A percentile compares a stretch with the other conserved stretches of the same genome.
These are phyloP conservation scores for Marsdenia floribunda DNA, from an alignment of 257 asterid genomes.

Conservation along the genomic window DNA sequence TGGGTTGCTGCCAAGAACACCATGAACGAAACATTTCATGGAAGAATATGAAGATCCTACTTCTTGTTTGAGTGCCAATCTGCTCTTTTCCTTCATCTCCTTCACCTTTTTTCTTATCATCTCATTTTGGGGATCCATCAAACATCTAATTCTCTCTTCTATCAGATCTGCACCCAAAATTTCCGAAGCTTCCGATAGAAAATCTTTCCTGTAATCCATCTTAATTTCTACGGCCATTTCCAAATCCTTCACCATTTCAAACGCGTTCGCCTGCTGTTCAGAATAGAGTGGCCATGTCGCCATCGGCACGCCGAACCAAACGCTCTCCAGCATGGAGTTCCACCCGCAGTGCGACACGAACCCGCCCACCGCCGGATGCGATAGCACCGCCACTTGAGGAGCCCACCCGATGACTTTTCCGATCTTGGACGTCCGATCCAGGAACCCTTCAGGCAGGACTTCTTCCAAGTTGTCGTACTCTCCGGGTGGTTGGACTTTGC, in stretches of 20 bases:
- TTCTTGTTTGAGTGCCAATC: not conserved
- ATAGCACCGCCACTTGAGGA: constrained; percentile 23
- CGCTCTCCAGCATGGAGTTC: constrained; percentile 7
- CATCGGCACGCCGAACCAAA: constrained; percentile 7
- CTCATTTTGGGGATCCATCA: constrained; percentile 10
- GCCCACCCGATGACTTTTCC: constrained; percentile 39
- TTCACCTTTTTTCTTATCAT: constrained; percentile 1
- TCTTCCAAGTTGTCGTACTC: constrained; percentile 19
- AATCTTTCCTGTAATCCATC: constrained; percentile 2
- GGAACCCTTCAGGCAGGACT: constrained; percentile 32
- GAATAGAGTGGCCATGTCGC: constrained; percentile 7
- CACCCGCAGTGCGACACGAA: constrained; percentile 37
- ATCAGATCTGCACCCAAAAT: constrained; percentile 2
- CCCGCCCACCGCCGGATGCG: constrained; percentile 34
- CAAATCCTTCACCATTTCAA: constrained; percentile 2
- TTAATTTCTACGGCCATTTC: constrained; percentile 7
- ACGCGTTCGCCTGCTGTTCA: constrained; percentile 8
- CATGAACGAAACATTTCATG: not conserved
- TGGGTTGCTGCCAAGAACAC: not conserved
- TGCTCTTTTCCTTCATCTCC: constrained; percentile 10
- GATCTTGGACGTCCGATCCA: constrained; percentile 17
- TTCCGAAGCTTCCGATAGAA: not conserved
- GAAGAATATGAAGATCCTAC: not conserved
- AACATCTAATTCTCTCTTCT: not conserved
- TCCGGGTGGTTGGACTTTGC: not conserved